Evolutionary conservation across 257 asterid genomes (phyloP), one percentile per base, ranked within the genome.

Genomic region (Fraxinus excelsior): DNA sequence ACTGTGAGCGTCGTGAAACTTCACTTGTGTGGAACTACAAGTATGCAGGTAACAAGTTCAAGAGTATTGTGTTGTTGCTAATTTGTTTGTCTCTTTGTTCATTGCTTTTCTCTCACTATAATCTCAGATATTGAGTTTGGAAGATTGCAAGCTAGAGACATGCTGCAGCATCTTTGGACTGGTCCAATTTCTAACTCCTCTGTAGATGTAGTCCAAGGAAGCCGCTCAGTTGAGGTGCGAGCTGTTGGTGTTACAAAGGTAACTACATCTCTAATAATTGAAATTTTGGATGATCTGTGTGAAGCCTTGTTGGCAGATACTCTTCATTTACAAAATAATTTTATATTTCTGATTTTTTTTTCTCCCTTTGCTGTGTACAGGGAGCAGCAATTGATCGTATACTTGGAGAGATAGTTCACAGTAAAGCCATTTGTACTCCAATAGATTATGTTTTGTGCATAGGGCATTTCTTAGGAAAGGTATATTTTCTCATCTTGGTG

Each of bases 91-190:
- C 44, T 64, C 67, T 64, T 23, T 69, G 19, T 74, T 76, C 42
- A 44, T 40, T 74, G 75, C 37, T 76, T 70, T 74, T 42, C 66
- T 71, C 16, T 73, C 21, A 49, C 51, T 51, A 46, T 75, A 28
- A 28, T 78, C 67, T 74, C 83, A 94, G 98, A 94, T 86, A 80
- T 90, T 75, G 98, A 94, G 83, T 94, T 95, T 76, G 99, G 98
- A 87, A 90, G 97, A 79, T 65, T 95, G 88, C 99, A 95, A 90
- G 99, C 99, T 71, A 91, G 98, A 86, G 99, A 95, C 79, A 93
- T 95, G 99, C 88, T 95, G 75, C 99, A 95, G 87, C 99, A 95
- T 88, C 97, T 95, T 3, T 95, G 98, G 97, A 91, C 99, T 5
- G 99, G 99, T 78, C 99, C 98, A 18, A 89, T 93, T 81, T 93